phyloP scores from a whole-genome alignment of 345 rosid species.

The Brassica incana region DNA sequence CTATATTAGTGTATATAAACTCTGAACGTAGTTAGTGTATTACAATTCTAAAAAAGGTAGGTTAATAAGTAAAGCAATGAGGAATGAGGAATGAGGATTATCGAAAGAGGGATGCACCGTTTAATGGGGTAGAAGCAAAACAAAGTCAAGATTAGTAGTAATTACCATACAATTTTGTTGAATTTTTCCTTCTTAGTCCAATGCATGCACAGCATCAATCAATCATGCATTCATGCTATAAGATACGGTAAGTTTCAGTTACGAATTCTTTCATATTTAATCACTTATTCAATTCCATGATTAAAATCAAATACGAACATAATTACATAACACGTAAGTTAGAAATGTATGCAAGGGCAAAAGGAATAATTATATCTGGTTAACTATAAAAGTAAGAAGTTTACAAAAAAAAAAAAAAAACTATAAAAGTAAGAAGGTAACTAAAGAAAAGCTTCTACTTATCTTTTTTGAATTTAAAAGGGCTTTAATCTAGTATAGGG shows the following conservation, averaged over 20 bases:
- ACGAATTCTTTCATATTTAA: not conserved
- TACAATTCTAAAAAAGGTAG: not conserved
- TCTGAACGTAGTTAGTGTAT: not conserved
- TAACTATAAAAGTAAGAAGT: not conserved
- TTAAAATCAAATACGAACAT: not conserved
- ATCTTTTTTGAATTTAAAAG: not conserved
- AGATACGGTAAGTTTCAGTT: slow-evolving; percentile 8
- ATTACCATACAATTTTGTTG: not conserved
- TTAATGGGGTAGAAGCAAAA: not conserved
- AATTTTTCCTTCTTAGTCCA: slow-evolving; percentile 15
- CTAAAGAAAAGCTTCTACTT: not conserved
- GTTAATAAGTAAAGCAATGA: not conserved
- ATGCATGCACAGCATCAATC: slow-evolving; percentile 18
- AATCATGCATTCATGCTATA: not conserved
- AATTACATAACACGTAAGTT: not conserved
- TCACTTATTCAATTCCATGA: not conserved
- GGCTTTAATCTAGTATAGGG: not conserved
- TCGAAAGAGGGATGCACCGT: not conserved
- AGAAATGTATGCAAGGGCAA: not conserved
- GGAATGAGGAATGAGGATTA: not conserved
- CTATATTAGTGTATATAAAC: not conserved
- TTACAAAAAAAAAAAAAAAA: not conserved
- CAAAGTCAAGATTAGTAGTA: not conserved
- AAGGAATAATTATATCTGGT: not conserved
- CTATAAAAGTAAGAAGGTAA: not conserved